Evolutionary conservation across 148 eudicot species (phyloP), one percentile per base, ranked within the genome.

Genomic region (Chenopodium quinoa): DNA sequence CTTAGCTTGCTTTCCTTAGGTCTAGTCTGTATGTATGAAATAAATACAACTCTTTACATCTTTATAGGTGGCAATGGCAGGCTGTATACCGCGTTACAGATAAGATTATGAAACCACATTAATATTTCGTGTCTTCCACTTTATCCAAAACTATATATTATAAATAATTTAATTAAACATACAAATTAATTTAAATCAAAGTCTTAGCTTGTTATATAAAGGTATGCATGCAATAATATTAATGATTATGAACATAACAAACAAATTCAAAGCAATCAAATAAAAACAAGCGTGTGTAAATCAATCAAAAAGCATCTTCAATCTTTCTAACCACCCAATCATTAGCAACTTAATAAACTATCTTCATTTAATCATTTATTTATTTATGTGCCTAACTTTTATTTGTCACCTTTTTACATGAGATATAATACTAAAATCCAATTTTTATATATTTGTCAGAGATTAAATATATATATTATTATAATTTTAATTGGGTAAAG

Each of bases 1-100:
- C 44, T 37, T 37, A 37, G 44, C 44, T 37, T 23, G 32, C 76
- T 73, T 64, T 10, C n/a, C 65, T 56, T 78, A 20, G 71, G 20
- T 17, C 8, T 78, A 70, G 48, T 14, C 17, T 12, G n/a, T 37
- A 5, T 37, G 44, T 37, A 37, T 37, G 44, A 37, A 37, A 37
- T 37, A 37, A 34, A 71, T 71, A 71, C 75, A 71, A 29, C 75
- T 72, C 56, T 32, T 31, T 56, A 56, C 19, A 8, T 73, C 77
- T 72, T 78, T 77, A 31, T 46, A 71, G 81, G 40, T 73, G 82
- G 73, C 81, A 77, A 83, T 73, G 75, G 67, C 82, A 83, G 85
- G 48, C 82, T 83, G 85, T 67, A 78, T n/a, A 63, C 79, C 82
- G 82, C 82, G 85, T 83, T 77, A 78, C 78, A 83, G 82, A 78